Percentiles rank a stretch among this genome's conserved stretches.
These are phyloP conservation scores for Kodamaea sagamina DNA, from an alignment of 805 yeast species.

Conservation along the genomic window DNA sequence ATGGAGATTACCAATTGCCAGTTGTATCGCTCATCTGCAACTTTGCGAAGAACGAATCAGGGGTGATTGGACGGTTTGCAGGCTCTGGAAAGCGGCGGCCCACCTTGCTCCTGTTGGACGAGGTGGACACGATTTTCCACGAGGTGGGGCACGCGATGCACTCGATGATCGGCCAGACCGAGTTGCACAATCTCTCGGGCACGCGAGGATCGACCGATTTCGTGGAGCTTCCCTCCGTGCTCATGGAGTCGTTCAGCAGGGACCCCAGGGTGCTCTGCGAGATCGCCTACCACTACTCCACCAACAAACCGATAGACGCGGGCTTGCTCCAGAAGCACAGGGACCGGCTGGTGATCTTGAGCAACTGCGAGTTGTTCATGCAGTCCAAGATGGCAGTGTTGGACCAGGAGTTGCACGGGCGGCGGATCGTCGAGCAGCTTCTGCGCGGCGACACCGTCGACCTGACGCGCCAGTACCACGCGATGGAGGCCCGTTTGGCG, in stretches of 20 bases:
- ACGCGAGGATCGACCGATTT: conserved; percentile 95
- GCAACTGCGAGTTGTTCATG: conserved; percentile 74
- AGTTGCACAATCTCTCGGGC: conserved; percentile 88
- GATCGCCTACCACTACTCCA: conserved; percentile 71
- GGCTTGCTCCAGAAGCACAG: conserved; percentile 53
- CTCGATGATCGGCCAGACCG: conserved; percentile 91
- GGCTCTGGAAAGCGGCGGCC: conserved; percentile 31
- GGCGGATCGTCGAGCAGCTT: conserved; percentile 28
- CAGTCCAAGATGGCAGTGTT: conserved; percentile 88
- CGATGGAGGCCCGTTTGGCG: conserved; percentile 56
- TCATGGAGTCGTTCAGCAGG: conserved; percentile 91
- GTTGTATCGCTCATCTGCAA: conserved; percentile 89
- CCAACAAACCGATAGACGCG: conserved; percentile 60
- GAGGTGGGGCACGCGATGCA: conserved; percentile 99
- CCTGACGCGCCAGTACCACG: conserved; percentile 64
- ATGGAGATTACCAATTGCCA: conserved; percentile 73
- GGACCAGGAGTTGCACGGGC: conserved; percentile 75
- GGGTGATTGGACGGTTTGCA: conserved; percentile 32
- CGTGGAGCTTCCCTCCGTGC: conserved; percentile 94
- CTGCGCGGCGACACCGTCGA: conserved; percentile 40
- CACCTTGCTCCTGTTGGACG: conserved; percentile 67
- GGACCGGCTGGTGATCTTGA: conserved; percentile 52
- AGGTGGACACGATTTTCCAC: conserved; percentile 92
- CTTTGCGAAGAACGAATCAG: conserved; percentile 47
- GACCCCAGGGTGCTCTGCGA: conserved; percentile 72